Evolutionary conservation across 768 basidiomycete genomes (phyloP), one percentile per base, ranked within the genome.

Genomic region (Cubamyces lactineus): DNA sequence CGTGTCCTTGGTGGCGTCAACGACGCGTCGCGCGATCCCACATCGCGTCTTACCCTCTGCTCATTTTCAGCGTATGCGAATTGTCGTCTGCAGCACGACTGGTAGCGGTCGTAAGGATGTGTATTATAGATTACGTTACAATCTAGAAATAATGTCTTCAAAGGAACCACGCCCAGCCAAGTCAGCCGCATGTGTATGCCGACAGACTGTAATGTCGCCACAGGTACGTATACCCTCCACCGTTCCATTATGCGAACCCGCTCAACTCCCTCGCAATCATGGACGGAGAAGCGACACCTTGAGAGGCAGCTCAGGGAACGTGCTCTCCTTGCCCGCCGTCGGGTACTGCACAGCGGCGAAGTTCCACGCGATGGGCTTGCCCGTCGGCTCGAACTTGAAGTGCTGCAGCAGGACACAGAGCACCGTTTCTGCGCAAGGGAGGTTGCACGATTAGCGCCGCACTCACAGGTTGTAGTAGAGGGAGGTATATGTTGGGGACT

Each of bases 341-440:
- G 66, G 66, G 53, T 67, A 67, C 48, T 60, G 53, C 45, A 67
- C 63, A 6, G 54, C 56, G 15, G 63, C 66, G 19, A 59, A 53
- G 46, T 67, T 67, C 66, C 66, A 67, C 21, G n/a, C 30, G 55
- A 67, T 64, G 26, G 59, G 47, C 34, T 62, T 62, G 38, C 24
- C 66, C 5, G 63, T 62, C 28, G 30, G 57, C 50, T 67, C 63
- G 52, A 68, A 68, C 57, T 41, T 59, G 64, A 68, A 63, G 38
- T 30, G 40, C 39, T 65, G 53, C 23, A 68, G 51, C 21, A 68
- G 30, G 7, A 59, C 47, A 40, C 59, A 38, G 13, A 68, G 55
- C 5, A 65, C 64, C 5, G 53, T 57, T 48, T 68, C 66, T 67
- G 66, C 11, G 30, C 9, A 9, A 34, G 6, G 1, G 17, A 23